Conservation (phyloP, 2,329 filamentous ascomycete species). For the Pezizomycotina sp. region DNA sequence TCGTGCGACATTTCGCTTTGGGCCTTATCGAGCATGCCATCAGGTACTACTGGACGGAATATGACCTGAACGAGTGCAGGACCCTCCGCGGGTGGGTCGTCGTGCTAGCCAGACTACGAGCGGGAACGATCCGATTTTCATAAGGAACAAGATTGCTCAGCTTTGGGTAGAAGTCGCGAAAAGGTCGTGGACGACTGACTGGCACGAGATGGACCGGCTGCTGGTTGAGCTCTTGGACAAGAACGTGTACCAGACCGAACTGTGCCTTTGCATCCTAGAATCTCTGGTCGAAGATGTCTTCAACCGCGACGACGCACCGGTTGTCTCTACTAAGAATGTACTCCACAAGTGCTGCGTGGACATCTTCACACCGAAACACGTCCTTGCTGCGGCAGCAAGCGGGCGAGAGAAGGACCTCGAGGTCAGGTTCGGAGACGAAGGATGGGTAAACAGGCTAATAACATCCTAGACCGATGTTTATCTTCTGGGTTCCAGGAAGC, state of each 20-base stretch:
- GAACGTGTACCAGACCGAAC: slow-evolving; percentile 53
- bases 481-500: slow-evolving; percentile 45
- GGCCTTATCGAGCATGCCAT: slow-evolving; percentile 82
- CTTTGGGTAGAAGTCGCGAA: slow-evolving; percentile 93
- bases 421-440: slow-evolving; percentile 62
- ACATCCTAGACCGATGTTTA: slow-evolving; percentile 57
- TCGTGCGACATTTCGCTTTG: slow-evolving; percentile 84
- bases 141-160: slow-evolving; percentile 85
- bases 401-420: slow-evolving; percentile 51
- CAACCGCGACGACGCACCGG: slow-evolving; percentile 72
- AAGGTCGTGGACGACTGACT: slow-evolving; percentile 77
- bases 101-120: slow-evolving; percentile 55
- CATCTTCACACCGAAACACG: slow-evolving; percentile 66
- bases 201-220: slow-evolving; percentile 84
- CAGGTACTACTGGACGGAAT: slow-evolving; percentile 66
- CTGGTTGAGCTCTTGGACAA: slow-evolving; percentile 62
- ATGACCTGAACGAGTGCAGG: slow-evolving; percentile 48
- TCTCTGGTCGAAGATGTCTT: slow-evolving; percentile 89
- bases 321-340: slow-evolving; percentile 63
- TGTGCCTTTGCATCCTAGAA: slow-evolving; percentile 78
- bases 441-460: slow-evolving; percentile 69
- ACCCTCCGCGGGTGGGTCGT: slow-evolving; percentile 62
- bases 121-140: slow-evolving; percentile 58
- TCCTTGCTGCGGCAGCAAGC: slow-evolving; percentile 61
- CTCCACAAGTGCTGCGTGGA: slow-evolving; percentile 84